Evolutionary conservation across 768 basidiomycete genomes (phyloP), one percentile per base, ranked within the genome.

Genomic region (Termitomyces sp.): DNA sequence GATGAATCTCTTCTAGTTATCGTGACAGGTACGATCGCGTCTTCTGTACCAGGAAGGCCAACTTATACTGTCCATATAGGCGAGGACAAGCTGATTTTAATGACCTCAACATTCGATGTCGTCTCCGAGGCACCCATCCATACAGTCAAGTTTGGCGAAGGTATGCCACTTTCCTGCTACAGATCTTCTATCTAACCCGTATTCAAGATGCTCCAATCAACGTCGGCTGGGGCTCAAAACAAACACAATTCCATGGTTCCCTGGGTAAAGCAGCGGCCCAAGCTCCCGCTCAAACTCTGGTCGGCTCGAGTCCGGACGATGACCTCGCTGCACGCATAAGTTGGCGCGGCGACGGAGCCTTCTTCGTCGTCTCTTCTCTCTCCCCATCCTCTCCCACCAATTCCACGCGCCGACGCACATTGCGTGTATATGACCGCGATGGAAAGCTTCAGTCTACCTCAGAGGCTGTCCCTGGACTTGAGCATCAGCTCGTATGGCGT

Each of bases 241-340:
- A 90, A 67, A 98, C 97, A 0, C 97, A 99, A 65, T 99, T 99
- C 66, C 94, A 98, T 62, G 97, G 97, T 10, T 96, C 94, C 0
- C 75, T 93, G 4, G 96, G 97, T 17, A 98, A 98, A 68, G 72
- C 80, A 2, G 88, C 89, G 22, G 90, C 92, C 0, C 80, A 83
- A 58, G 76, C 79, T 26, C 71, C 78, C 5, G 58, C 70, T 15
- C 62, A 71, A 35, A 64, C 70, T 4, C 65, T 62, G 32, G 72
- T 81, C 19, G 78, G 80, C 21, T 71, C 76, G 8, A 85, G 83
- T 60, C 84, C 85, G 2, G 82, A 85, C 58, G 93, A 98, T 60
- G 86, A 93, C 53, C 67, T 62, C 2, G 65, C 75, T 32, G 87
- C 90, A 0, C 82, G 88, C 8, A 83, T 99, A 50, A 87, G 87